These are phyloP conservation scores for Geosmithia putterillii DNA, from an alignment of 2,329 filamentous ascomycete species.

Conservation along the genomic window DNA sequence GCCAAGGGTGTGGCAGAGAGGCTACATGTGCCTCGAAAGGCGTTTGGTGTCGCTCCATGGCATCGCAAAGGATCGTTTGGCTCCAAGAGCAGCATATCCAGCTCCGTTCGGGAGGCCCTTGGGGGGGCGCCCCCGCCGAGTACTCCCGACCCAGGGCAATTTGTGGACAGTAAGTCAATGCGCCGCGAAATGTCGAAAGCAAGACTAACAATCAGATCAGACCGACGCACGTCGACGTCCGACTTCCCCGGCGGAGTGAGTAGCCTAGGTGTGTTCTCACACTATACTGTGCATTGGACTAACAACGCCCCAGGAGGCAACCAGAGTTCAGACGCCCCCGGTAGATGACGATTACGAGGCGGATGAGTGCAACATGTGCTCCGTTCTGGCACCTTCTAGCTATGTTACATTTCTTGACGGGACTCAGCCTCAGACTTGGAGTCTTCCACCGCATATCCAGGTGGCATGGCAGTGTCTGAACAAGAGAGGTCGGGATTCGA, in stretches of 20 bases:
- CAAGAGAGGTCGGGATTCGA: neutral
- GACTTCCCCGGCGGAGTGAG: neutral
- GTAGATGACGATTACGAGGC: neutral
- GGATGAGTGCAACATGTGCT: neutral
- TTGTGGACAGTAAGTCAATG: neutral
- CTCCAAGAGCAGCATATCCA: slow-evolving; percentile 25
- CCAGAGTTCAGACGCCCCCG: neutral
- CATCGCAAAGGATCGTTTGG: slow-evolving; percentile 23
- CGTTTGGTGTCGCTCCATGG: slow-evolving; percentile 29
- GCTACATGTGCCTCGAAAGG: slow-evolving; percentile 16
- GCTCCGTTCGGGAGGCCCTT: slow-evolving; percentile 26
- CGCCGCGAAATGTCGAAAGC: neutral
- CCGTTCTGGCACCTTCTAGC: neutral
- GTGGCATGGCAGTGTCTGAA: neutral
- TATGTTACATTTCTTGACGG: neutral
- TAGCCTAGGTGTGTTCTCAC: no score
- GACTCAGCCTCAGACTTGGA: neutral
- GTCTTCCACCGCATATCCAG: neutral
- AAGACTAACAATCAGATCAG: neutral
- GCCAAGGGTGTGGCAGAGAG: slow-evolving; percentile 4
- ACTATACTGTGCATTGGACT: no score
- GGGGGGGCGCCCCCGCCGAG: slow-evolving; percentile 17
- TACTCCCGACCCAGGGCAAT: neutral
- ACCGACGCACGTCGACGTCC: neutral
- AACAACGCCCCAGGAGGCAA: neutral